Conservation (phyloP, 192 early-diverging fungal genomes). For the Coemansia sp. region DNA sequence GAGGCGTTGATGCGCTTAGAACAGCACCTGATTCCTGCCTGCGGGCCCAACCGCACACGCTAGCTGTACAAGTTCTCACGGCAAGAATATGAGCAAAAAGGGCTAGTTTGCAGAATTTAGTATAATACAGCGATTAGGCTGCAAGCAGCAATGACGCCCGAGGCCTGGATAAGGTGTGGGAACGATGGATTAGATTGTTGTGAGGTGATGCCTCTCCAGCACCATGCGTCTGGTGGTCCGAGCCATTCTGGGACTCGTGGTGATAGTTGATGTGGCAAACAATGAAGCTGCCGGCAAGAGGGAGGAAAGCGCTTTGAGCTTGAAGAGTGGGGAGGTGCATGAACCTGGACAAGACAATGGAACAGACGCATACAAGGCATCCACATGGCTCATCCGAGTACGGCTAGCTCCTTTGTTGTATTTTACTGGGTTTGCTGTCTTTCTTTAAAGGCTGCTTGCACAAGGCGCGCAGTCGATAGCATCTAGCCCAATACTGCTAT, state of each 20-base stretch:
- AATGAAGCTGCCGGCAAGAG: neutral
- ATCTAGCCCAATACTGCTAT: neutral
- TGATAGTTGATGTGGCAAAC: neutral
- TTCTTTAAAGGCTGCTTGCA: neutral
- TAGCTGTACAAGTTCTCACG: neutral
- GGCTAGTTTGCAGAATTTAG: neutral
- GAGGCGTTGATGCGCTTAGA: neutral
- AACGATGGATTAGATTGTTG: neutral
- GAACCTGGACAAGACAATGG: slow-evolving; percentile 2
- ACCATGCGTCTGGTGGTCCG: slow-evolving; percentile 2
- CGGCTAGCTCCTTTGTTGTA: neutral
- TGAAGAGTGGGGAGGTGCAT: slow-evolving; percentile 7
- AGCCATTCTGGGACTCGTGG: neutral
- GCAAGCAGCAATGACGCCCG: neutral
- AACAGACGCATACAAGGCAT: neutral
- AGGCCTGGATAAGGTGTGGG: neutral
- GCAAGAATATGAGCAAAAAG: neutral
- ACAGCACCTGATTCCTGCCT: neutral
- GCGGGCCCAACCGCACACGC: neutral
- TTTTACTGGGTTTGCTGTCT: neutral
- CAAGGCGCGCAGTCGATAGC: neutral
- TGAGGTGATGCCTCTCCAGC: neutral
- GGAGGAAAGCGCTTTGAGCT: neutral
- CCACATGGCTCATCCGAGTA: slow-evolving; percentile 7
- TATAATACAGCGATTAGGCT: neutral